Conservation (phyloP, 768 basidiomycete genomes). For the Tylopilus cervinicoccineus region DNA sequence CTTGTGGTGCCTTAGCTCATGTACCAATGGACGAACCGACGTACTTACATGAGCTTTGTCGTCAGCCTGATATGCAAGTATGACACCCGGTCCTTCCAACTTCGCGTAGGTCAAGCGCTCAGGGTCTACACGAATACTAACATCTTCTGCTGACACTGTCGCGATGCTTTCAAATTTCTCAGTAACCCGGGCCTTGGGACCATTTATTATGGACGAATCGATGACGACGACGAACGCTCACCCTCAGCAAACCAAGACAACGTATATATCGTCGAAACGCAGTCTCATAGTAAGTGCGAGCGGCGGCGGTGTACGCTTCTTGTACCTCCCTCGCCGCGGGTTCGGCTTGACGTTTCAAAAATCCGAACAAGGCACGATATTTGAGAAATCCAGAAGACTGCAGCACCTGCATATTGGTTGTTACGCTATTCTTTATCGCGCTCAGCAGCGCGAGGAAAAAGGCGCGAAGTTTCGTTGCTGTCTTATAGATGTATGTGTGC, state of each 20-base stretch:
- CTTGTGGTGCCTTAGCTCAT: constrained; percentile 36
- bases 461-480: constrained; percentile 80
- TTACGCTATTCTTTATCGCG: constrained; percentile 77
- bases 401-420: constrained; percentile 89
- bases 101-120: constrained; percentile 63
- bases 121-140: constrained; percentile 39
- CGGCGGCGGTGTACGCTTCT: constrained; percentile 76
- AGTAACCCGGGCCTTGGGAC: constrained; percentile 51
- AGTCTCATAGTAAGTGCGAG: constrained; percentile 93
- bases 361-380: constrained; percentile 76
- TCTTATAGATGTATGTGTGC: constrained; percentile 42
- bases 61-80: constrained; percentile 85
- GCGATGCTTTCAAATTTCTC: constrained; percentile 72
- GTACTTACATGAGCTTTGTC: constrained; percentile 79
- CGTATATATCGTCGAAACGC: constrained; percentile 88
- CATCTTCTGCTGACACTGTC: constrained; percentile 39
- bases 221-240: constrained; percentile 25
- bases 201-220: background rate
- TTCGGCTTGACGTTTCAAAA: constrained; percentile 79
- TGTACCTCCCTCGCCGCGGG: constrained; percentile 85
- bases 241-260: constrained; percentile 76
- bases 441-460: constrained; percentile 84
- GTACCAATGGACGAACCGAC: background rate
- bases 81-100: constrained; percentile 76
- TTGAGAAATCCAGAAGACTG: constrained; percentile 86